Conservation (phyloP, 176 grass and related monocot species). For the Paspalum vaginatum region DNA sequence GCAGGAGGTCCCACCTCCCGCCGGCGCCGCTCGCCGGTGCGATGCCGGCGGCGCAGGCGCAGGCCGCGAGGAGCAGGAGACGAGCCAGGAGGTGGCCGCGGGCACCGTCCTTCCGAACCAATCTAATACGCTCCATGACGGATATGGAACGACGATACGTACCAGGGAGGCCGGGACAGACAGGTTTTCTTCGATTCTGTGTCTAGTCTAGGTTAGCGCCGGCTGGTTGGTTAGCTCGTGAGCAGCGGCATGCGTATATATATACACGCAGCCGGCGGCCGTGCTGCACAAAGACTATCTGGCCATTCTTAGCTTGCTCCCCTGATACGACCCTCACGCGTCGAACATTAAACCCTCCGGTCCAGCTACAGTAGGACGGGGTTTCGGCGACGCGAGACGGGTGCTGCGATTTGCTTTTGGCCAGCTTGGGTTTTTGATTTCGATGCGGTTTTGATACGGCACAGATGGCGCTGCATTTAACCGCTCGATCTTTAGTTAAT, state of each 20-base stretch:
- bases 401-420: background rate
- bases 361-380: background rate
- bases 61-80: conserved; percentile 11
- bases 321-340: background rate
- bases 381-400: background rate
- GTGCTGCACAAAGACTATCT: no score
- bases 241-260: background rate
- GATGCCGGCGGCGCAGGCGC: background rate
- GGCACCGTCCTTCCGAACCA: background rate
- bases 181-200: background rate
- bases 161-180: background rate
- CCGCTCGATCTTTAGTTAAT: background rate
- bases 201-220: background rate
- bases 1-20: conserved; percentile 72
- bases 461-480: background rate
- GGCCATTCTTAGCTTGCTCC: background rate
- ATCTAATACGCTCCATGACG: conserved; percentile 29
- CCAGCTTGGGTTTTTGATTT: background rate
- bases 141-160: background rate
- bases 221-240: conserved; percentile 13
- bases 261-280: background rate
- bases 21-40: conserved; percentile 27
- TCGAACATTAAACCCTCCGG: background rate
- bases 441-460: background rate
- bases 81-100: background rate